Evolutionary conservation across 352 stramenopile genomes (phyloP), one percentile per base, ranked within the genome.

Genomic region (Phytophthora cryptogea): DNA sequence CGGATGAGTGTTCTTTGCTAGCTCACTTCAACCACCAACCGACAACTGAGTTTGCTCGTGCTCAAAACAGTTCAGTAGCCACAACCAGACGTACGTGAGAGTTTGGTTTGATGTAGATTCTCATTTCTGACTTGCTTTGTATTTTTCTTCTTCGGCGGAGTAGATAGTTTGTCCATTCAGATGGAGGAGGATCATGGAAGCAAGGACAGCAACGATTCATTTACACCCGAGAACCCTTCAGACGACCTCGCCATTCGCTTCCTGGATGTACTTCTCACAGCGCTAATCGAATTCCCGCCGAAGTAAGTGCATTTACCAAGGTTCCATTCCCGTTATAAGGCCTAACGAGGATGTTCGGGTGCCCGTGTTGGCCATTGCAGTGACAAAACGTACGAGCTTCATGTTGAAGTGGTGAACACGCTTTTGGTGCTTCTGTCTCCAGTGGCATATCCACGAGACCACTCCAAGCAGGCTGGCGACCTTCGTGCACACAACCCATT

Each of bases 371-470:
- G 2, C 16, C 27, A 23, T 8, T 50, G 9, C 47, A 68, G 60
- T 36, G 42, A 50, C 10, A 66, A 66, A 26, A 92, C 83, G 27
- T 85, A 91, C 50, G 83, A 89, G 23, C 40, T 94, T 30, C 80
- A 91, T 39, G 68, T 91, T n/a, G 85, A 92, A 72, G 68, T 88
- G 3, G 56, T 94, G 13, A 94, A 81, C 49, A 86, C 70, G 27
- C 48, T 94, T 23, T 69, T 94, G 11, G 79, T 90, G 35, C 70
- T 94, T 14, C 63, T 92, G 4, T 78, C 84, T 1, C 76, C 84
- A 1, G 77, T 88, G 16, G 78, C 71, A 8, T 94, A 86, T 50
- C 77, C 80, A 3, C 78, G 74, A 8, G 73, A 87, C 41, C 74
- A 88, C 49, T 74, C 68, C 16, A 79, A 80, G 28, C 60, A 73